Percentiles rank a stretch among this genome's conserved stretches.
phyloP scores from a whole-genome alignment of 2,329 filamentous ascomycete genomes.

The Amesomyces nigricolor region DNA sequence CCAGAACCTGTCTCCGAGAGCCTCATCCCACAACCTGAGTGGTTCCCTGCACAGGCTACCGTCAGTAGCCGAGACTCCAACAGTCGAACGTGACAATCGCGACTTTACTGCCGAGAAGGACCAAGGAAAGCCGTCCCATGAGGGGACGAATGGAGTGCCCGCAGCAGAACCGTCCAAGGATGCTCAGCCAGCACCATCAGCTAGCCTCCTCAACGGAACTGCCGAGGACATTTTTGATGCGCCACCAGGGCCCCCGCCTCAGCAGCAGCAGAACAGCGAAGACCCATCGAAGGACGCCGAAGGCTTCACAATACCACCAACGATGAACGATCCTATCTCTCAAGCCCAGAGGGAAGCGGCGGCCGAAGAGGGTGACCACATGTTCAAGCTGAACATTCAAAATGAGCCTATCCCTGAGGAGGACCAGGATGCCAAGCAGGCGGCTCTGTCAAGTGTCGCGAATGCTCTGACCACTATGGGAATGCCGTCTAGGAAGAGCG shows the following conservation, averaged over 20 bases:
- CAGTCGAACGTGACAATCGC: constrained; percentile 32
- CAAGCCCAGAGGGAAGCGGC: constrained; percentile 65
- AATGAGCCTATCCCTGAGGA: constrained; percentile 74
- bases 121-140: constrained; percentile 34
- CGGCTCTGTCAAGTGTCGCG: constrained; percentile 68
- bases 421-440: constrained; percentile 66
- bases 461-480: constrained; percentile 62
- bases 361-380: constrained; percentile 55
- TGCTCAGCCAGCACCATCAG: constrained; percentile 29
- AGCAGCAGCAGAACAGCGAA: constrained; percentile 37
- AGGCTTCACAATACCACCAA: constrained; percentile 67
- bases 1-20: constrained; percentile 49
- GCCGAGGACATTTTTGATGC: constrained; percentile 46
- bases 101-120: constrained; percentile 27
- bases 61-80: constrained; percentile 53
- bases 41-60: constrained; percentile 50
- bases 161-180: constrained; percentile 33
- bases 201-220: constrained; percentile 44
- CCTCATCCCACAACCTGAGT: constrained; percentile 54
- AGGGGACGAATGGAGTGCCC: constrained; percentile 34
- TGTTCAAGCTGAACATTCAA: constrained; percentile 75
- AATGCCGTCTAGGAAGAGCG: constrained; percentile 61
- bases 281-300: constrained; percentile 61
- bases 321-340: constrained; percentile 60
- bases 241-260: constrained; percentile 46